Evolutionary conservation across 352 stramenopile species (phyloP).

Genomic region (Blastocystis sp.): DNA sequence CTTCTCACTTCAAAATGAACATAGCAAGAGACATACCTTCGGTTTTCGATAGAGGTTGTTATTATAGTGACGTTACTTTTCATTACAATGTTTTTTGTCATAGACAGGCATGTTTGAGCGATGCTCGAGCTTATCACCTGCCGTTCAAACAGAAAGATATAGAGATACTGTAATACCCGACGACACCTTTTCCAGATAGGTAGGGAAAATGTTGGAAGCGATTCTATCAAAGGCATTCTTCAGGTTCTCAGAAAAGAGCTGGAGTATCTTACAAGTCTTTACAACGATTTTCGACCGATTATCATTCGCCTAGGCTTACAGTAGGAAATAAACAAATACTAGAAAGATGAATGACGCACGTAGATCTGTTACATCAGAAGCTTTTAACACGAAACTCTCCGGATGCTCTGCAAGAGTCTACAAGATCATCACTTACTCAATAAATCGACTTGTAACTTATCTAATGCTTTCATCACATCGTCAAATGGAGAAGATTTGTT

Average conservation of each 20-base stretch:
- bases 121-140: background rate
- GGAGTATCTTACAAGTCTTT: background rate
- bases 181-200: background rate
- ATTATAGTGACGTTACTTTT: background rate
- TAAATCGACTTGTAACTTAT: background rate
- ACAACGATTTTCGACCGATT: background rate
- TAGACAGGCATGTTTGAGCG: background rate
- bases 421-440: background rate
- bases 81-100: background rate
- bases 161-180: background rate
- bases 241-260: background rate
- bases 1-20: background rate
- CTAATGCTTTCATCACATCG: background rate
- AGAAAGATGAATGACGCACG: background rate
- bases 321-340: background rate
- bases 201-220: background rate
- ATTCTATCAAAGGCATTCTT: slow-evolving; percentile 13
- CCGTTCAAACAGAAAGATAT: background rate
- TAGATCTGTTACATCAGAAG: slow-evolving; percentile 1
- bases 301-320: background rate
- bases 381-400: background rate
- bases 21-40: background rate
- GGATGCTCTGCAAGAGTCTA: background rate
- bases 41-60: background rate
- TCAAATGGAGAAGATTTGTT: slow-evolving; percentile 1